Evolutionary conservation across 371 early-diverging fungal genomes (phyloP).

Genomic region (Mortierella polycephala): DNA sequence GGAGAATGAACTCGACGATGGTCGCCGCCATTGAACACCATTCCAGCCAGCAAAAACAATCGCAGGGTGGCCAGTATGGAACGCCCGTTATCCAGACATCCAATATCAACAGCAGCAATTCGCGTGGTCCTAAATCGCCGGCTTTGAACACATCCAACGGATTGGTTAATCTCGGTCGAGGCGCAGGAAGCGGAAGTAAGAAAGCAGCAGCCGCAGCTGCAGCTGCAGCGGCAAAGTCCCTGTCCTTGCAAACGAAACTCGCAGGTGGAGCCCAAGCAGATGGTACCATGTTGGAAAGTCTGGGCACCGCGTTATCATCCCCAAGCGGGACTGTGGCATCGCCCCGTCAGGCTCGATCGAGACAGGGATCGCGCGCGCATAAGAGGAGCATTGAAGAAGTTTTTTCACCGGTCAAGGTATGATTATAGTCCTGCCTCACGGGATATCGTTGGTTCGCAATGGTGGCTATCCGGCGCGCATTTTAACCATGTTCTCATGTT

Average conservation of each 20-base stretch:
- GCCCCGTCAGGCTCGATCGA: constrained; percentile 10
- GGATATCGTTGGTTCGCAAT: not conserved
- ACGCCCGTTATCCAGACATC: constrained; percentile 17
- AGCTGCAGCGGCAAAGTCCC: constrained; percentile 18
- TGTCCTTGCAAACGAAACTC: constrained; percentile 41
- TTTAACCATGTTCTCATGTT: not conserved
- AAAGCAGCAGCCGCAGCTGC: constrained; percentile 18
- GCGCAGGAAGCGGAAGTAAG: constrained; percentile 22
- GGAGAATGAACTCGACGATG: constrained; percentile 54
- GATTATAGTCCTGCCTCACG: not conserved
- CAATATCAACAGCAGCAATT: constrained; percentile 6
- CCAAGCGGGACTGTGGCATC: constrained; percentile 10
- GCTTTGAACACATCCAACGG: constrained; percentile 28
- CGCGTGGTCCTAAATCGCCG: constrained; percentile 34
- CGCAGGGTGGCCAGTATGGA: constrained; percentile 27
- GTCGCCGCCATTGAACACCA: constrained; percentile 54
- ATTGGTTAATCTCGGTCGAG: constrained; percentile 17
- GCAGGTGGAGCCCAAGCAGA: constrained; percentile 4
- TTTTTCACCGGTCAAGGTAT: constrained; percentile 17
- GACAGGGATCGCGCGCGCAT: constrained; percentile 5
- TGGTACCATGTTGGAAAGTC: constrained; percentile 29
- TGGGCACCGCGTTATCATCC: constrained; percentile 25
- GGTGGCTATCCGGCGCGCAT: not conserved
- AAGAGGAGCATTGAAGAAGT: constrained; percentile 33
- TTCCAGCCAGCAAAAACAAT: constrained; percentile 39